Base-by-base conservation (phyloP, 2,329 filamentous ascomycete genomes). In the Aspergillus caelatus region DNA sequence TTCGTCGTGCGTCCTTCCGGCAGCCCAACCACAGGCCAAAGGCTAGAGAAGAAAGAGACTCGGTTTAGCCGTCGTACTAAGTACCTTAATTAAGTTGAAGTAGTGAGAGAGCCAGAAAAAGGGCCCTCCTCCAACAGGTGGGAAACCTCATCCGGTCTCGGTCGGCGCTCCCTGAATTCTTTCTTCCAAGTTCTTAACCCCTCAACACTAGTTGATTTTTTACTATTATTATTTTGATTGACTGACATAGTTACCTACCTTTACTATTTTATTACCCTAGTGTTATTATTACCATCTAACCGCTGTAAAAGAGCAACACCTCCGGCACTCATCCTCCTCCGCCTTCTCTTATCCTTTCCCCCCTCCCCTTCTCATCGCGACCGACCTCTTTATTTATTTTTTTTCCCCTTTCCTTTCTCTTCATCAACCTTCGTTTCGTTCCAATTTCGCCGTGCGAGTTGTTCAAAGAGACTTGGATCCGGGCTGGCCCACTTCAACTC, bases 401-500 rank as follows among this genome's bases (percentile, higher is more conserved):
- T n/a, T n/a, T n/a, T 7, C 30, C 30, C 30, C 16, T 41, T 67
- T 50, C 10, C 34, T 65, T 63, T 62, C 59, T 62, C 58, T 64
- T 65, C 57, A 65, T 56, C 62, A 64, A 53, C 63, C 60, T 67
- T 68, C 66, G 64, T 70, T 70, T 69, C 60, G 52, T 64, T 68
- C 66, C 61, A 65, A 66, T 73, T 74, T 75, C 76, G 74, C 75
- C 75, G 74, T 73, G 72, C 73, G 75, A 74, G 69, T 65, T 68
- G 67, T 65, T 66, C 63, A 61, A 69, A 73, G 71, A 74, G 73
- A 69, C 68, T 69, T 71, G 66, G 65, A 70, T 71, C 68, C 63
- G 69, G 75, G 76, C 75, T 75, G 75, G 76, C 71, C 76, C 74
- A 74, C 71, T 75, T 73, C 68, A 71, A 66, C 69, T 73, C 68